These are phyloP conservation scores for Fraxinus nigra DNA, from an alignment of 305 asterid genomes.

Conservation along the genomic window DNA sequence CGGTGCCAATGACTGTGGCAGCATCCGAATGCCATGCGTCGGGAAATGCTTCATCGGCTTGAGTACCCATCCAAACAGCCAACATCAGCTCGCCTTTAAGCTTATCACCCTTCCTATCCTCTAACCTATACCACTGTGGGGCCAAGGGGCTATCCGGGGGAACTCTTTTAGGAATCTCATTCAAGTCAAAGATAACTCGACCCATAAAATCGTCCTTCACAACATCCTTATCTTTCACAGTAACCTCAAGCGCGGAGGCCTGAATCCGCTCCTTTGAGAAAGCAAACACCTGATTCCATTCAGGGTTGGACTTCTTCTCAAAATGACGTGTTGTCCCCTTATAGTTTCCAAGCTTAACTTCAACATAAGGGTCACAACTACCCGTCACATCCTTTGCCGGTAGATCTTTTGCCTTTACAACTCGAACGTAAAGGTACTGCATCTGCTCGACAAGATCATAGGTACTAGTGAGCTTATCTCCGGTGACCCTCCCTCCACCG, in stretches of 20 bases:
- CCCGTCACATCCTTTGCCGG: conserved; percentile 64
- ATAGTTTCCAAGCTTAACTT: conserved; percentile 69
- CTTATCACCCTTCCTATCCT: conserved; percentile 58
- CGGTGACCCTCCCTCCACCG: conserved; percentile 67
- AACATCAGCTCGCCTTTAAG: conserved; percentile 65
- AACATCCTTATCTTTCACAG: conserved; percentile 60
- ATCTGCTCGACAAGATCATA: conserved; percentile 82
- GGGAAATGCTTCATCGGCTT: conserved; percentile 75
- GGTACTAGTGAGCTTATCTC: conserved; percentile 72
- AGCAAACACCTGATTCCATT: conserved; percentile 73
- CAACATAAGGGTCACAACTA: conserved; percentile 65
- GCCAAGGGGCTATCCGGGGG: conserved; percentile 82
- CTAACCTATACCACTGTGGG: conserved; percentile 74
- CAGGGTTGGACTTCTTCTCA: conserved; percentile 70
- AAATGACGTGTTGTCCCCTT: conserved; percentile 76
- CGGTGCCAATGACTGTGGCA: conserved; percentile 62
- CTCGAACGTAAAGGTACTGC: conserved; percentile 78
- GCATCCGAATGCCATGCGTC: conserved; percentile 87
- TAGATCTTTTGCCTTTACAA: conserved; percentile 66
- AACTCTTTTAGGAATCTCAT: conserved; percentile 66
- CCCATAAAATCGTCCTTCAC: conserved; percentile 68
- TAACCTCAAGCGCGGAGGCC: conserved; percentile 60
- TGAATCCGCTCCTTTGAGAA: conserved; percentile 71
- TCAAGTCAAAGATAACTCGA: conserved; percentile 55
- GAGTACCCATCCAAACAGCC: conserved; percentile 84